These are phyloP conservation scores for Tolypocladium sp. DNA, from an alignment of 2,329 filamentous ascomycete species.

Conservation along the genomic window DNA sequence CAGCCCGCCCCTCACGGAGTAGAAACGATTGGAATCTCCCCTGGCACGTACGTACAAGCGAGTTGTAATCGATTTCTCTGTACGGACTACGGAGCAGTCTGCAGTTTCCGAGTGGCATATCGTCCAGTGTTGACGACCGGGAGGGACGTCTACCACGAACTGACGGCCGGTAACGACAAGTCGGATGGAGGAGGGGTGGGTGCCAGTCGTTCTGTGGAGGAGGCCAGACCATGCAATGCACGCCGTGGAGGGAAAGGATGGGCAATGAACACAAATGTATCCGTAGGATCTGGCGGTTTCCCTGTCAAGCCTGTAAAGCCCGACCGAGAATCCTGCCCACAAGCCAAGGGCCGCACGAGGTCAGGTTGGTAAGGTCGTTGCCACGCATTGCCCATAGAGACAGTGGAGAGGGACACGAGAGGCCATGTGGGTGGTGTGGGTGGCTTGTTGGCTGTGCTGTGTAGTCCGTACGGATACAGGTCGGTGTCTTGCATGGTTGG, in stretches of 20 bases:
- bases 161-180: background rate
- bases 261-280: background rate
- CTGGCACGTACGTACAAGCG: background rate
- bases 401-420: too few relatives aligned
- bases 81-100: background rate
- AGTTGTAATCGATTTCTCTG: background rate
- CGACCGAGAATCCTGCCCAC: background rate
- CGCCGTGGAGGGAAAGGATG: background rate
- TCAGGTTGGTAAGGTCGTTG: background rate
- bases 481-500: background rate
- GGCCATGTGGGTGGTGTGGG: too few relatives aligned
- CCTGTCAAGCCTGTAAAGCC: background rate
- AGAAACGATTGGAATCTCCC: background rate
- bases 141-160: background rate
- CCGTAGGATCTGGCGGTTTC: background rate
- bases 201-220: background rate
- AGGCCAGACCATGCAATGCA: background rate
- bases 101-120: background rate
- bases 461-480: too few relatives aligned
- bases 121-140: background rate
- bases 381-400: background rate
- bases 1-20: background rate
- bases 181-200: background rate
- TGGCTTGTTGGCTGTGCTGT: background rate
- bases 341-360: background rate